Evolutionary conservation across 2,329 filamentous ascomycete genomes (phyloP).

Genomic region (Talaromyces sp.): DNA sequence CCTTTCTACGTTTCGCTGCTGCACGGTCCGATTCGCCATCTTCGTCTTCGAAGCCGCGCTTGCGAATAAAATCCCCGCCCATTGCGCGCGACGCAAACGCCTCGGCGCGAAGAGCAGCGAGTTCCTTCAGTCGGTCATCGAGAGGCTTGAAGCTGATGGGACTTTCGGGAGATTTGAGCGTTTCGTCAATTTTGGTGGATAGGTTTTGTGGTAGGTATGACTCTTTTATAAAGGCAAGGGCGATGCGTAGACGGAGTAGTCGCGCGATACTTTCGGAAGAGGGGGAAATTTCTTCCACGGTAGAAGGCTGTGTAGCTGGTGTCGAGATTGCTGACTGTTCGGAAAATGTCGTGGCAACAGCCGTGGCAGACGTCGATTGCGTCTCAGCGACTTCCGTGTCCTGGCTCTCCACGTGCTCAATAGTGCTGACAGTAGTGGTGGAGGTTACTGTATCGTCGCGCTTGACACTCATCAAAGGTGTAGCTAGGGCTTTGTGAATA

Average conservation of each 20-base stretch:
- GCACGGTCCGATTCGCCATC: conserved; percentile 48
- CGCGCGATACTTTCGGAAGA: conserved; percentile 38
- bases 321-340: conserved; percentile 35
- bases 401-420: conserved; percentile 27
- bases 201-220: conserved; percentile 46
- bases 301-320: conserved; percentile 35
- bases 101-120: conserved; percentile 67
- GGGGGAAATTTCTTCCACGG: conserved; percentile 25
- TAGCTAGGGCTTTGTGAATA: conserved; percentile 69
- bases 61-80: conserved; percentile 41
- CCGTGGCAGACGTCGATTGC: conserved; percentile 32
- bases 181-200: conserved; percentile 35
- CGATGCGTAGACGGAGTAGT: conserved; percentile 49
- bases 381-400: conserved; percentile 29
- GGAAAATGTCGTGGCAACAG: conserved; percentile 25
- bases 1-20: conserved; percentile 79
- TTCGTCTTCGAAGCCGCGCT: conserved; percentile 42
- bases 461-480: conserved; percentile 67
- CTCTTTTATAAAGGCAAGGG: conserved; percentile 49
- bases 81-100: conserved; percentile 63
- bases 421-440: conserved; percentile 21
- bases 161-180: conserved; percentile 38
- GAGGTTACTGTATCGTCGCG: conserved; percentile 47
- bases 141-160: conserved; percentile 66
- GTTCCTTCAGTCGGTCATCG: conserved; percentile 62